Evolutionary conservation across 2,329 filamentous ascomycete species (phyloP), one percentile per base, ranked within the genome.

Genomic region (Fusarium buxicola): DNA sequence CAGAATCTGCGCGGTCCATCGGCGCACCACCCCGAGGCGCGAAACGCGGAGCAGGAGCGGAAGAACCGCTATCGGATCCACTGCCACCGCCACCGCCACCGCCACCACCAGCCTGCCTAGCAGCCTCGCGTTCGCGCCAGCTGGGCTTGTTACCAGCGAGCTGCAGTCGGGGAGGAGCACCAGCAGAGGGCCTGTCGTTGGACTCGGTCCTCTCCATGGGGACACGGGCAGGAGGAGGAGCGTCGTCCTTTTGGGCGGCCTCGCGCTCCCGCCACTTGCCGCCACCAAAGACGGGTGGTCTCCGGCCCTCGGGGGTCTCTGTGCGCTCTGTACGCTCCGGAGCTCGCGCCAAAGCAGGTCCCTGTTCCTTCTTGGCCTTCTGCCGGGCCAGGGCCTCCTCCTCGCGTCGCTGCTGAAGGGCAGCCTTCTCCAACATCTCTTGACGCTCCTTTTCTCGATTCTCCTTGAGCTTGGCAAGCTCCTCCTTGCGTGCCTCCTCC

Each of bases 341-440:
- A 40, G 67, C 66, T 60, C 82, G 65, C 58, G 48, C 56, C 39
- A 49, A 39, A 40, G 41, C 15, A 57, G 58, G 13, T 25, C 41
- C 74, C 68, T 79, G 80, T 71, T 85, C 85, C 78, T 86, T 92
- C 76, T 87, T 87, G 57, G 84, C 89, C 72, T 84, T 86, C 76
- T 86, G 87, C 69, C 90, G 87, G 66, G 90, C 90, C 78, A 94
- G 87, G 13, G 92, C 94, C 76, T 97, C 94, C 70, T 95, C 93
- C 77, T 96, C 94, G 75, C 92, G 89, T 73, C 92, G 86, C 69
- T 87, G 88, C 79, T 97, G 94, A 68, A 86, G 79, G 11, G 86
- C 86, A 43, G 83, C 85, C 76, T 84, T 86, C 79, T 89, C 87
- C 61, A 85, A 74, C 58, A 81, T 78, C 76, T 93, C 90, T 77